Evolutionary conservation across 306 rosid species (phyloP).

Genomic region (Hippophae rhamnoides): DNA sequence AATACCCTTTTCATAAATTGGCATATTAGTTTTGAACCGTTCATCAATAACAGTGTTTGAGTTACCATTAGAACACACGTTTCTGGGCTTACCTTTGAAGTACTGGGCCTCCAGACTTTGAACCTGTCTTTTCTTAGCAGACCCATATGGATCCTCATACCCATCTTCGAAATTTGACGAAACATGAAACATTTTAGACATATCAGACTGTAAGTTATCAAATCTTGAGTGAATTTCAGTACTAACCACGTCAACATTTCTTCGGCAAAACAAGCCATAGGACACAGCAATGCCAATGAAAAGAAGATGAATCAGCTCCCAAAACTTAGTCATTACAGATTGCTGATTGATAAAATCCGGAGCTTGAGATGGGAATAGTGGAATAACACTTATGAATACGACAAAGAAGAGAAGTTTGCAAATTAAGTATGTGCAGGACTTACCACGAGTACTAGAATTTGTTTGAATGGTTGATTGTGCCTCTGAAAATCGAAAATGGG

Average conservation of each 20-base stretch:
- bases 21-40: slow-evolving; percentile 35
- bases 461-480: slow-evolving; percentile 25
- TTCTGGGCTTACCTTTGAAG: slow-evolving; percentile 24
- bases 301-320: slow-evolving; percentile 78
- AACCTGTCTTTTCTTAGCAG: slow-evolving; percentile 25
- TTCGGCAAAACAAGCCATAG: slow-evolving; percentile 66
- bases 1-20: slow-evolving; percentile 17
- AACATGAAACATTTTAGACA: slow-evolving; percentile 55
- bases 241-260: slow-evolving; percentile 35
- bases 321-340: slow-evolving; percentile 45
- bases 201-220: slow-evolving; percentile 33
- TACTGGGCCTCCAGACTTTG: slow-evolving; percentile 35
- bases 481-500: slow-evolving; percentile 33
- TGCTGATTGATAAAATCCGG: slow-evolving; percentile 58
- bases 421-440: slow-evolving; percentile 41
- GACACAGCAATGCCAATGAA: slow-evolving; percentile 80
- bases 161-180: slow-evolving; percentile 48
- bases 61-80: slow-evolving; percentile 5
- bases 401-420: slow-evolving; percentile 45
- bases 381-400: slow-evolving; percentile 29
- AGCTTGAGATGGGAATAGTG: slow-evolving; percentile 84
- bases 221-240: slow-evolving; percentile 26
- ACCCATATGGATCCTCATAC: slow-evolving; percentile 26
- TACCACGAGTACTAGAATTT: slow-evolving; percentile 35
- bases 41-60: slow-evolving; percentile 34